phyloP scores from a whole-genome alignment of 2,329 filamentous ascomycete species.

The Fusarium musae region DNA sequence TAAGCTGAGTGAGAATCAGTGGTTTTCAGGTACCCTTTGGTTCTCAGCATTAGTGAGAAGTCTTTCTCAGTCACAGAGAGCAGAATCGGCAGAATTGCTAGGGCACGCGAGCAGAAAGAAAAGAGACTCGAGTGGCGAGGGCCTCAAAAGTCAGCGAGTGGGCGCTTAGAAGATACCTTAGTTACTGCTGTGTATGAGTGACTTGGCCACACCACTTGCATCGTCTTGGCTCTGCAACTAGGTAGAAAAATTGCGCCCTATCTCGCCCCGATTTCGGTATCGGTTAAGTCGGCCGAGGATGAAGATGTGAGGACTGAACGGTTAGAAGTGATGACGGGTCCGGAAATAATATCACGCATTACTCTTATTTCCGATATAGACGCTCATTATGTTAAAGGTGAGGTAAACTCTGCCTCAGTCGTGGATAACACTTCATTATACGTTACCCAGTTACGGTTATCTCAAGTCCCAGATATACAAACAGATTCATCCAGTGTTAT shows the following conservation, averaged over 20 bases:
- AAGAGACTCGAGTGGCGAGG: conserved; percentile 29
- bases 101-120: conserved; percentile 16
- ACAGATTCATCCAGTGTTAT: not conserved
- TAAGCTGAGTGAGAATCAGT: not conserved
- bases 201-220: conserved; percentile 29
- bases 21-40: not conserved
- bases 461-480: too few species aligned
- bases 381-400: not conserved
- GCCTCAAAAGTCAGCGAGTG: conserved; percentile 25
- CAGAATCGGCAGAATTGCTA: not conserved
- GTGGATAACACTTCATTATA: not conserved
- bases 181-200: conserved; percentile 12
- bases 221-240: conserved; percentile 36
- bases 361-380: not conserved
- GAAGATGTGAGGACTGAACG: not conserved
- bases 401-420: not conserved
- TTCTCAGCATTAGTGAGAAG: not conserved
- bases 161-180: conserved; percentile 11
- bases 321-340: not conserved
- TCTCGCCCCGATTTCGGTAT: conserved; percentile 30
- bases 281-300: conserved; percentile 17
- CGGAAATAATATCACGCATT: not conserved
- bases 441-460: not conserved
- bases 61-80: conserved; percentile 17
- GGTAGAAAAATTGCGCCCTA: conserved; percentile 2